phyloP scores from a whole-genome alignment of 768 basidiomycete species.

The Amanita phalloides region DNA sequence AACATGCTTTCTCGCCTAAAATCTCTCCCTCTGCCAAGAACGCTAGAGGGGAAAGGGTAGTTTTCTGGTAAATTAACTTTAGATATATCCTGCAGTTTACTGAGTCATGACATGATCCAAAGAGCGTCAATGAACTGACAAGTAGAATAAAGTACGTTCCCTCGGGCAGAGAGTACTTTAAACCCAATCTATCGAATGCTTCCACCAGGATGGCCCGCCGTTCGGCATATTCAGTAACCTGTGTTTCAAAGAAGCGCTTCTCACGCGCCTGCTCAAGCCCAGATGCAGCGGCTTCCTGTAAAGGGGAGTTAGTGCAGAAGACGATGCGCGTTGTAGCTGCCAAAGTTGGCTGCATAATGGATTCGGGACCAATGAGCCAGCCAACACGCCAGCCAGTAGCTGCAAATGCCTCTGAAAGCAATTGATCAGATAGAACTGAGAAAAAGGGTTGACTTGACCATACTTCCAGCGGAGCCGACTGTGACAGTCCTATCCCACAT shows the following conservation, averaged over 20 bases:
- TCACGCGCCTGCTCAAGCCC: constrained; percentile 74
- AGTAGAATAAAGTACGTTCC: constrained; percentile 88
- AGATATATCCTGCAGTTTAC: constrained; percentile 53
- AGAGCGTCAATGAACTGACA: constrained; percentile 28
- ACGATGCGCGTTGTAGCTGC: constrained; percentile 91
- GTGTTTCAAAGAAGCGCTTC: constrained; percentile 68
- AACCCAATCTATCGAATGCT: constrained; percentile 73
- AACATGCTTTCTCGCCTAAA: constrained; percentile 45
- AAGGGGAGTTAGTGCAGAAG: constrained; percentile 89
- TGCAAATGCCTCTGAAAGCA: constrained; percentile 74
- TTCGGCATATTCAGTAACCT: constrained; percentile 70
- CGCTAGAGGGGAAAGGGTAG: constrained; percentile 69
- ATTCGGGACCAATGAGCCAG: constrained; percentile 84
- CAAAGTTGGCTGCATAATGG: constrained; percentile 76
- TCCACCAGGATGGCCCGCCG: constrained; percentile 64
- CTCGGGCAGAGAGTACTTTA: constrained; percentile 82
- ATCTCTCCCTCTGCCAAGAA: constrained; percentile 75
- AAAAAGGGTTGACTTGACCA: constrained; percentile 12
- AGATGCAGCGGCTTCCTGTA: constrained; percentile 90
- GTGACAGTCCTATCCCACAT: constrained; percentile 99
- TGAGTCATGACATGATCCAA: constrained; percentile 1
- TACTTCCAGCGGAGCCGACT: constrained; percentile 91
- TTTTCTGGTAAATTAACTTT: constrained; percentile 70
- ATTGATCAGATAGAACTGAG: neutral
- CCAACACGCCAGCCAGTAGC: constrained; percentile 97